Evolutionary conservation across 768 basidiomycete genomes (phyloP), one percentile per base, ranked within the genome.

Genomic region (Podaxis carcinomalis): DNA sequence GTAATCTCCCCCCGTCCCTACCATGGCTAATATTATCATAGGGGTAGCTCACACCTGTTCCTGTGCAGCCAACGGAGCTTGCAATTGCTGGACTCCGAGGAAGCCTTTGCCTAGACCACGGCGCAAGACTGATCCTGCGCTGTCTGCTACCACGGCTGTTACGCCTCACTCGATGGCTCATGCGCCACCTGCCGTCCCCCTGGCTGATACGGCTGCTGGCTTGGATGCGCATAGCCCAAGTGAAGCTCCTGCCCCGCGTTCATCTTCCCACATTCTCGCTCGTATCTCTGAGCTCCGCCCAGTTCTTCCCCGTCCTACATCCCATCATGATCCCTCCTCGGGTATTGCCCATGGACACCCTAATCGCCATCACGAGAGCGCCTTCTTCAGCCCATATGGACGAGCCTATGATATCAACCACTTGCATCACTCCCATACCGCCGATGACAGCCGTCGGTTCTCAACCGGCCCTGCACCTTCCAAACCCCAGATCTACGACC

Each of bases 271-370:
- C 60, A 81, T 86, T 59, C 73, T 84, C 11, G 83, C 81, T 6
- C 84, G 86, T 61, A 82, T 87, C 51, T 80, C 85, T 6, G 84
- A 86, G 65, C 74, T 87, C 58, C 85, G 89, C 5, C 87, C 88
- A 2, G 85, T 91, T 19, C 82, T 89, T 37, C 90, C 90, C 4
- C 84, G 85, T 9, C 86, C 86, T 14, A 28, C 66, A 7, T 46
- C 62, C 51, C 62, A 78, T 16, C 84, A 84, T 64, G 71, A 80
- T 63, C 80, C 84, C 16, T 80, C 84, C 4, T 73, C 77, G 5
- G 75, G 72, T 54, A 52, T 74, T n/a, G 71, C 77, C 54, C 78
- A 80, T 56, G 73, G 72, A 16, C 77, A 80, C 56, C 54, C 69
- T 11, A 63, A 65, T 57, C 80, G 82, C 51, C 80, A 80, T 67